phyloP scores from a whole-genome alignment of 2,329 filamentous ascomycete species.

The Aaosphaeria arxii region DNA sequence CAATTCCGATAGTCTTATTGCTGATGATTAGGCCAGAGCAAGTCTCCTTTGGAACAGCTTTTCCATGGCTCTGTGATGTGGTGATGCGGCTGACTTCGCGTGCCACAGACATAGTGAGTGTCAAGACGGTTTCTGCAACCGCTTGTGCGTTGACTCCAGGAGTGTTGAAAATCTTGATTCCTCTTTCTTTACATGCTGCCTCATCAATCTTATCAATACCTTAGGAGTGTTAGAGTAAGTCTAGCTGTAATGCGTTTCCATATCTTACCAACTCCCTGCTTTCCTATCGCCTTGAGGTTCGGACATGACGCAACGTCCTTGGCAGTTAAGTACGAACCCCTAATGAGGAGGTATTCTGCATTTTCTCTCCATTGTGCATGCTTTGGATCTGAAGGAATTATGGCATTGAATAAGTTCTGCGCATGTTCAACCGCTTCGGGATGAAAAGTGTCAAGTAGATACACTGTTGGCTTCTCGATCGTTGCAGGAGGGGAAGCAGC shows the following conservation, averaged over 20 bases:
- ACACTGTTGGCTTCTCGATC: conserved; percentile 36
- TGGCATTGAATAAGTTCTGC: conserved; percentile 39
- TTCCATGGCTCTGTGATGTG: conserved; percentile 30
- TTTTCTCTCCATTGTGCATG: conserved; percentile 41
- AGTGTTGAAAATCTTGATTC: conserved; percentile 48
- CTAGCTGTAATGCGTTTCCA: neutral
- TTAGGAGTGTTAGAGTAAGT: conserved; percentile 5
- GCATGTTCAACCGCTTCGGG: conserved; percentile 34
- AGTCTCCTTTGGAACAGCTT: conserved; percentile 38
- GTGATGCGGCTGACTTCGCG: conserved; percentile 18
- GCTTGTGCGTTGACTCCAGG: conserved; percentile 46
- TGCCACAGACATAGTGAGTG: conserved; percentile 34
- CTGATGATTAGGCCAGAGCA: conserved; percentile 41
- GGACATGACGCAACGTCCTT: conserved; percentile 37
- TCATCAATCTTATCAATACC: conserved; percentile 46
- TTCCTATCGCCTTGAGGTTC: conserved; percentile 43
- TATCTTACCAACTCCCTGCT: conserved; percentile 44
- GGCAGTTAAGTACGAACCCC: conserved; percentile 36
- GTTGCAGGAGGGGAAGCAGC: neutral
- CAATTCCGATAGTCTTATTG: conserved; percentile 45
- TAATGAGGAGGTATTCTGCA: conserved; percentile 41
- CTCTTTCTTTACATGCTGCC: conserved; percentile 36
- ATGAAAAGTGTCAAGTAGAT: conserved; percentile 41
- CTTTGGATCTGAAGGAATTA: conserved; percentile 34
- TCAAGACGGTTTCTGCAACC: conserved; percentile 41